These are phyloP conservation scores for Gynochthodes officinalis DNA, from an alignment of 257 asterid species.

Conservation along the genomic window DNA sequence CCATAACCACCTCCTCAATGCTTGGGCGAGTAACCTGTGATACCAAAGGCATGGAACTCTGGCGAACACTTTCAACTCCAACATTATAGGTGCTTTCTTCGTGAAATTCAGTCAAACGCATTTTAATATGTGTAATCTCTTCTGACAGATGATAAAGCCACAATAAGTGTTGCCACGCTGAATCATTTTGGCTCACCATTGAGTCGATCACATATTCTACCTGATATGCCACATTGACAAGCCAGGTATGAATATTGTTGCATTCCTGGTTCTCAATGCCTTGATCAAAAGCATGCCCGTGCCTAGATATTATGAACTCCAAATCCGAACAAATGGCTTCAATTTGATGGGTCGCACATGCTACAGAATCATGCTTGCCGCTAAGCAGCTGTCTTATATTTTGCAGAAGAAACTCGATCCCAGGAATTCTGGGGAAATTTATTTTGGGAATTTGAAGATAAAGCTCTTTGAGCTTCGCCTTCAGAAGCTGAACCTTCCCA, in stretches of 20 bases:
- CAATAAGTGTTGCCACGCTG: neutral
- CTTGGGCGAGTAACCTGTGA: neutral
- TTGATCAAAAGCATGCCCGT: neutral
- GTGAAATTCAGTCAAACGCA: neutral
- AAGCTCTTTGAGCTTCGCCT: neutral
- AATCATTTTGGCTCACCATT: neutral
- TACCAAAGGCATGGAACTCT: neutral
- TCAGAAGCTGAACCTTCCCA: neutral
- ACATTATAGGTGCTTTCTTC: neutral
- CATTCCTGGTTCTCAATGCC: no score
- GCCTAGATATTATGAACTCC: neutral
- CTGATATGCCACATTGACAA: neutral
- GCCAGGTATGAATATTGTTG: neutral
- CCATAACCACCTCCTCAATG: neutral
- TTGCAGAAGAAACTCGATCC: neutral
- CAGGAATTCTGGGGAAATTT: constrained; percentile 6
- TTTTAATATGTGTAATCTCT: neutral
- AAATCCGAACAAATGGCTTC: neutral
- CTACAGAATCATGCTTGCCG: neutral
- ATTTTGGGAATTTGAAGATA: neutral
- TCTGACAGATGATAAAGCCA: constrained; percentile 19
- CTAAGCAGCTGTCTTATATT: neutral
- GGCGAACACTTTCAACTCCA: neutral
- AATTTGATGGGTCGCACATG: neutral
- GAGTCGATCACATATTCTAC: constrained; percentile 14